A percentile compares a stretch with the other conserved stretches of the same genome.
These are phyloP conservation scores for Sedum album DNA, from an alignment of 164 flowering plant genomes.

Conservation along the genomic window DNA sequence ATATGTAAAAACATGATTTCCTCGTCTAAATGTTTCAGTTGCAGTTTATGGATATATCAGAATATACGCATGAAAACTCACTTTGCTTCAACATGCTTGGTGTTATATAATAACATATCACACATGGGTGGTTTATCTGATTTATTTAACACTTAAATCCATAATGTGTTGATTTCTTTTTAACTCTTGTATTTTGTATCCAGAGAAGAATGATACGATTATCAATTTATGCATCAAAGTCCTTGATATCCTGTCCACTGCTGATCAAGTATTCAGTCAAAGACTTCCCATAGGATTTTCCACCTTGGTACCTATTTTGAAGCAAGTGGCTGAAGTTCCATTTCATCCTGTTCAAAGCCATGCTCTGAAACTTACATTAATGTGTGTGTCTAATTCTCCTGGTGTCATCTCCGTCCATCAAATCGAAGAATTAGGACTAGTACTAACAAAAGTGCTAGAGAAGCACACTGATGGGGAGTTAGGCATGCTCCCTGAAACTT, in stretches of 20 bases:
- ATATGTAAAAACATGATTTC: neutral
- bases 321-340: constrained; percentile 64
- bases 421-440: constrained; percentile 45
- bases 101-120: neutral
- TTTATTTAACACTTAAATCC: neutral
- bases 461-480: constrained; percentile 52
- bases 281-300: constrained; percentile 79
- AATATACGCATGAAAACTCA: neutral
- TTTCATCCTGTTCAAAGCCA: constrained; percentile 74
- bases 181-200: constrained; percentile 10
- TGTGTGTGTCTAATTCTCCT: constrained; percentile 56
- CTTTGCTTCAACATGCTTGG: neutral
- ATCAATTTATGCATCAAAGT: constrained; percentile 63
- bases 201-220: constrained; percentile 60
- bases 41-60: neutral
- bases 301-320: constrained; percentile 61
- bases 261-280: constrained; percentile 55
- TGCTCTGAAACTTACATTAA: constrained; percentile 49
- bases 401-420: constrained; percentile 58
- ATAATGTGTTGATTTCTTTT: constrained; percentile 3
- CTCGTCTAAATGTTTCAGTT: neutral
- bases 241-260: constrained; percentile 58
- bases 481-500: constrained; percentile 66
- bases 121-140: neutral
- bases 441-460: constrained; percentile 54